A percentile compares a stretch with the other conserved stretches of the same genome.
These are phyloP conservation scores for Botrytis porri DNA, from an alignment of 2,329 filamentous ascomycete species.

Conservation along the genomic window DNA sequence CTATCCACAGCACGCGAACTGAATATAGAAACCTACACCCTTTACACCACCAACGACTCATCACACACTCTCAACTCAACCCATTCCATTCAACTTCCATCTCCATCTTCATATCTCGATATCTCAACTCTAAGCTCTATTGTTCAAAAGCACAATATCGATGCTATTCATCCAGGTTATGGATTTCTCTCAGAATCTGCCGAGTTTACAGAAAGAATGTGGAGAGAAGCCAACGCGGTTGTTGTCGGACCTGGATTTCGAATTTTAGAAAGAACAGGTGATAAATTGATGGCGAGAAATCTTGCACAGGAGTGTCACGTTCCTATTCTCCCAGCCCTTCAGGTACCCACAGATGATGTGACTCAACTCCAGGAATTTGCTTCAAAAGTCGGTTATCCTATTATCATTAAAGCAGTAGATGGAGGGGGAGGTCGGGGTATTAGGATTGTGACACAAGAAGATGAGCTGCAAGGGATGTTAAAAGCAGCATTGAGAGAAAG, in stretches of 20 bases:
- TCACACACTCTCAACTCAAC: slow-evolving; percentile 52
- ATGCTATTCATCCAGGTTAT: slow-evolving; percentile 71
- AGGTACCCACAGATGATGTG: slow-evolving; percentile 60
- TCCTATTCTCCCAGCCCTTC: slow-evolving; percentile 70
- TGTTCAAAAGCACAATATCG: slow-evolving; percentile 49
- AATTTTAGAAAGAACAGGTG: slow-evolving; percentile 31
- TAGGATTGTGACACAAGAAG: slow-evolving; percentile 49
- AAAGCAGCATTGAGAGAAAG: slow-evolving; percentile 59
- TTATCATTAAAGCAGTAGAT: slow-evolving; percentile 59
- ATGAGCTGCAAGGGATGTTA: slow-evolving; percentile 53
- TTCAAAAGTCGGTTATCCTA: slow-evolving; percentile 41
- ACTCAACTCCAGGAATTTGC: slow-evolving; percentile 54
- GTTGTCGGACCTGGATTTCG: slow-evolving; percentile 64
- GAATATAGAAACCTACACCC: slow-evolving; percentile 51
- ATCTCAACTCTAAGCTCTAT: slow-evolving; percentile 48
- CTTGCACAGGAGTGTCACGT: slow-evolving; percentile 63
- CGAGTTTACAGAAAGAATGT: slow-evolving; percentile 63
- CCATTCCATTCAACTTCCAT: slow-evolving; percentile 50
- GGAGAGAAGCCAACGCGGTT: slow-evolving; percentile 61
- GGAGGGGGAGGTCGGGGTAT: slow-evolving; percentile 66
- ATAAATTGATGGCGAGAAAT: slow-evolving; percentile 58
- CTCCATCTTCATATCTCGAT: slow-evolving; percentile 52
- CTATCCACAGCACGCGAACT: slow-evolving; percentile 58
- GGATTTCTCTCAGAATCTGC: slow-evolving; percentile 69
- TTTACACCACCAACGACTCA: slow-evolving; percentile 54